These are phyloP conservation scores for Mariannaea sp. DNA, from an alignment of 2,329 filamentous ascomycete genomes.

Conservation along the genomic window DNA sequence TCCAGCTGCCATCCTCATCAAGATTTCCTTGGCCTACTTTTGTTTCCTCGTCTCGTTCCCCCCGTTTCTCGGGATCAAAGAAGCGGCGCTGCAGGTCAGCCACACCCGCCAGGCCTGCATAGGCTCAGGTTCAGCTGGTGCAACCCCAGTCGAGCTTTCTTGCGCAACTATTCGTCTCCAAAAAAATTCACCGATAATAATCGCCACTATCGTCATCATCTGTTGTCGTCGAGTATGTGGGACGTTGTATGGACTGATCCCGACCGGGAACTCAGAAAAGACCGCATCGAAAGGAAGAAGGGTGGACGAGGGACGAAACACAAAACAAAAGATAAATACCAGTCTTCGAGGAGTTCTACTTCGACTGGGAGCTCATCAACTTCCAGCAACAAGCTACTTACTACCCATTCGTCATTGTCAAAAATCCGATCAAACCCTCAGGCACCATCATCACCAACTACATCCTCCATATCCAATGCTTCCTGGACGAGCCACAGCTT, in stretches of 20 bases:
- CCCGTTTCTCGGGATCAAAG: too few species aligned
- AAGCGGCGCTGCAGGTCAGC: too few species aligned
- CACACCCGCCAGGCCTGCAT: too few species aligned
- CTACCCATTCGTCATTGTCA: not conserved
- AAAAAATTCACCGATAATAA: too few species aligned
- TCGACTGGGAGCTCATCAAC: not conserved
- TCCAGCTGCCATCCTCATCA: too few species aligned
- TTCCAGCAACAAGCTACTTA: not conserved
- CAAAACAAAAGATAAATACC: not conserved
- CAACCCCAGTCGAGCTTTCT: too few species aligned
- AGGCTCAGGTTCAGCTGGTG: too few species aligned
- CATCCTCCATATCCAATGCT: not conserved
- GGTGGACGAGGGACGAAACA: not conserved
- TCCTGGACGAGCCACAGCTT: not conserved
- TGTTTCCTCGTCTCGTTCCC: too few species aligned
- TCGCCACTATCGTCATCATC: not conserved
- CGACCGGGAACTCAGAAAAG: slow-evolving; percentile 24
- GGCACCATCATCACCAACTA: not conserved
- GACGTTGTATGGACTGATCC: slow-evolving; percentile 27
- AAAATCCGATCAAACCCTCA: not conserved
- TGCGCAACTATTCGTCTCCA: too few species aligned
- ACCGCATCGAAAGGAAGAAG: slow-evolving; percentile 26
- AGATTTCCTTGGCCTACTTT: too few species aligned
- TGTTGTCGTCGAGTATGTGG: slow-evolving; percentile 26
- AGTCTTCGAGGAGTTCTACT: not conserved